phyloP scores from a whole-genome alignment of 441 rosid genomes.

The Gossypium davidsonii region DNA sequence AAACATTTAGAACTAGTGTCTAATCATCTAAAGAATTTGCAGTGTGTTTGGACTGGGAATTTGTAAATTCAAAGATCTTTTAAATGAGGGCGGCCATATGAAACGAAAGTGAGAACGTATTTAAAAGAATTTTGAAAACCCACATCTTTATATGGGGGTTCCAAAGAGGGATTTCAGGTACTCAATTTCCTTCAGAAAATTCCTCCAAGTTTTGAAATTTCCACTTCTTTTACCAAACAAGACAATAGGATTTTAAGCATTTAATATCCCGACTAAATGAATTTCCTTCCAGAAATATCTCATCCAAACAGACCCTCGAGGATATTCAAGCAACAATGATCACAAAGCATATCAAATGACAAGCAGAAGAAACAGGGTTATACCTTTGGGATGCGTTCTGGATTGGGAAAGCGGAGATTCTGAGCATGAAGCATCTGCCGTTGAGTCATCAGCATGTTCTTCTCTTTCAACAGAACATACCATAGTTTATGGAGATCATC shows the following conservation, averaged over 20 bases:
- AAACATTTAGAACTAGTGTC: too few species aligned
- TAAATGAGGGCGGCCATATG: neutral
- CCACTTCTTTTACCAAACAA: neutral
- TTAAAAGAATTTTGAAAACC: neutral
- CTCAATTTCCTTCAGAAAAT: neutral
- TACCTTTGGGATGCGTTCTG: conserved; percentile 88
- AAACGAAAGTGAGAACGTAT: neutral
- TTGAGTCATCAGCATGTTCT: conserved; percentile 93
- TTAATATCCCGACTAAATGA: neutral
- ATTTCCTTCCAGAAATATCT: neutral
- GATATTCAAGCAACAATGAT: neutral
- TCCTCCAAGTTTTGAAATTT: neutral
- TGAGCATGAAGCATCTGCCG: conserved; percentile 82
- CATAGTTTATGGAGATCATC: conserved; percentile 90
- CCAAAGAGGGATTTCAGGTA: neutral
- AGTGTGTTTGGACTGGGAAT: too few species aligned
- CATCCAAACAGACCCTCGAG: neutral
- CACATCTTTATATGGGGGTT: neutral
- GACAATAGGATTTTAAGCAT: neutral
- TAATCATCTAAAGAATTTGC: too few species aligned
- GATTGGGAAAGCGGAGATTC: conserved; percentile 66
- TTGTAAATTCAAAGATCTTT: too few species aligned
- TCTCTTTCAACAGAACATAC: conserved; percentile 87
- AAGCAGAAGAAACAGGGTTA: neutral
- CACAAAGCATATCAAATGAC: neutral